Evolutionary conservation across 73 alveolate genomes (phyloP).

Genomic region (Blepharisma japonicum): DNA sequence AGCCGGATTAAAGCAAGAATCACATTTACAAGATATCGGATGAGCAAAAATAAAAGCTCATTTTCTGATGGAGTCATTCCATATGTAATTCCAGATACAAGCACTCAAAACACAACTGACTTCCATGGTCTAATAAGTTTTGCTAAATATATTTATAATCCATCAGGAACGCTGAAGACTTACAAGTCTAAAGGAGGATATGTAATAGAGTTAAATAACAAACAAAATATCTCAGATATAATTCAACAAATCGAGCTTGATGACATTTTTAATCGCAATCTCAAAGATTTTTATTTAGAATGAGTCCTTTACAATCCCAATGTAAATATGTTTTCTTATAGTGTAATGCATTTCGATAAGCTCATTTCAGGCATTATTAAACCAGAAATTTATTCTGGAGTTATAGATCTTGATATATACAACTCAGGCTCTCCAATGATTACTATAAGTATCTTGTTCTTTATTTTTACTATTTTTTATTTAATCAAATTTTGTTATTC

Average conservation of each 20-base stretch:
- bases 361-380: neutral
- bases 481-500: no score
- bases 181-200: neutral
- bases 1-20: neutral
- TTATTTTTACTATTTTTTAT: conserved; percentile 32
- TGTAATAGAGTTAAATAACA: neutral
- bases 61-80: neutral
- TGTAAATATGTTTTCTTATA: conserved; percentile 34
- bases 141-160: neutral
- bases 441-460: conserved; percentile 24
- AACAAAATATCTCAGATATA: neutral
- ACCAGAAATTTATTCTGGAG: neutral
- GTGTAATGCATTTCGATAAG: conserved; percentile 12
- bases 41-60: neutral
- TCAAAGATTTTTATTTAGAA: conserved; percentile 41
- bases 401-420: neutral
- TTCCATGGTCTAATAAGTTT: neutral
- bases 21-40: neutral
- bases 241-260: neutral
- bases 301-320: conserved; percentile 46
- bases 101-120: neutral
- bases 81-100: neutral
- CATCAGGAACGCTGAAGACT: neutral
- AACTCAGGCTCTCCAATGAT: neutral
- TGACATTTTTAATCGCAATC: neutral